These are phyloP conservation scores for Cladophialophora chaetospira DNA, from an alignment of 2,329 filamentous ascomycete genomes.

Conservation along the genomic window DNA sequence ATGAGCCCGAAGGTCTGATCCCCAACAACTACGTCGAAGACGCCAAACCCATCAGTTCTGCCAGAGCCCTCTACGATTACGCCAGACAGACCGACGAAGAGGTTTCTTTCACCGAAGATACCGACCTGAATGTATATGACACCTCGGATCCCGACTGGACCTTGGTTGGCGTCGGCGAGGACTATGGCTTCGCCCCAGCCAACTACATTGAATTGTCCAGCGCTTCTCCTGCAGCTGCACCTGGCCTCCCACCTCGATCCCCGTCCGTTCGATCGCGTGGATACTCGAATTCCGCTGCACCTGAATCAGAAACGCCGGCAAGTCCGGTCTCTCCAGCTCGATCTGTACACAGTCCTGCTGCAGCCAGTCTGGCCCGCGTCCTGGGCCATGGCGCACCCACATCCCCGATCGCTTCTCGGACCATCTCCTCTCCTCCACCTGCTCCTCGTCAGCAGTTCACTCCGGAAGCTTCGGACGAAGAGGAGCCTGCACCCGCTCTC, in stretches of 20 bases:
- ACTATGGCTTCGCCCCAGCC: slow-evolving; percentile 91
- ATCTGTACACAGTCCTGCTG: slow-evolving; percentile 56
- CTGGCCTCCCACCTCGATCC: slow-evolving; percentile 38
- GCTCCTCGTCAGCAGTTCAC: slow-evolving; percentile 58
- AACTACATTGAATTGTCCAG: slow-evolving; percentile 86
- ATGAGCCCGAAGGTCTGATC: slow-evolving; percentile 85
- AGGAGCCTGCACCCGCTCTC: slow-evolving; percentile 60
- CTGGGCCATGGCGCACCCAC: slow-evolving; percentile 40
- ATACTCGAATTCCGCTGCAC: slow-evolving; percentile 32
- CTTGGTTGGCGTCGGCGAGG: slow-evolving; percentile 77
- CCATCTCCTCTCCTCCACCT: slow-evolving; percentile 40
- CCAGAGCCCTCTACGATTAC: slow-evolving; percentile 97
- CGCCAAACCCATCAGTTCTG: slow-evolving; percentile 68
- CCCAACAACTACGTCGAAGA: slow-evolving; percentile 94
- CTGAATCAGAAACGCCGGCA: slow-evolving; percentile 32
- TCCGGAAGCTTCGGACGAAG: slow-evolving; percentile 69
- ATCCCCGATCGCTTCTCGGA: slow-evolving; percentile 36
- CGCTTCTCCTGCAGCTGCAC: slow-evolving; percentile 40
- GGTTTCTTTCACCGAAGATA: slow-evolving; percentile 90
- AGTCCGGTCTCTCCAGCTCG: slow-evolving; percentile 44
- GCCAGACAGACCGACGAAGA: slow-evolving; percentile 96
- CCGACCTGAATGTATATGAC: slow-evolving; percentile 81
- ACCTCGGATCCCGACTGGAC: slow-evolving; percentile 95
- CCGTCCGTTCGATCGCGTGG: slow-evolving; percentile 43
- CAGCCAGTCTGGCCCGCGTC: slow-evolving; percentile 58